Base-by-base conservation (phyloP, 306 rosid genomes). In the Begonia loranthoides region DNA sequence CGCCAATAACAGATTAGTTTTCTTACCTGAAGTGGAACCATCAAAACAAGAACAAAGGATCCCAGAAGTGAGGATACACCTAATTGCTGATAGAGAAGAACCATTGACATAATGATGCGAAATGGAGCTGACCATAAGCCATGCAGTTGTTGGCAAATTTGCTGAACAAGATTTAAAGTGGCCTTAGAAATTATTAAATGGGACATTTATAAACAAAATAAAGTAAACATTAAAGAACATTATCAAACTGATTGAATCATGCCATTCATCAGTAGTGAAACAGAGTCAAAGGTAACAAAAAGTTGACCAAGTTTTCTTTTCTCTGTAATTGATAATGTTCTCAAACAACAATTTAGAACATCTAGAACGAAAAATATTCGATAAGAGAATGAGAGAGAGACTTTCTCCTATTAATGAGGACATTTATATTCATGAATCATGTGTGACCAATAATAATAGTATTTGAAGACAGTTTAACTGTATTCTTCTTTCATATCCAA, bases 121-220 rank as follows among this genome's bases (percentile, higher is more conserved):
- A 89, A 81, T 22, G 97, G 97, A 17, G 95, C 70, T 14, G 97
- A 89, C 97, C 97, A 89, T 22, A 81, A 46, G 34, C 74, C 95
- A 22, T 89, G 97, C 67, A 89, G 93, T 59, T 69, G 87, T 62
- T 73, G 78, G 53, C 87, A 75, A 50, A 77, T 70, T 81, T 79
- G 84, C 95, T 89, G 70, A 49, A 71, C 60, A 76, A 55, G 13
- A n/a, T 43, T 43, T 3, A 43, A 43, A 11, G 47, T 43, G 13
- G 47, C 15, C 13, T 43, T 43, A 43, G 9, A 10, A 43, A 43
- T 12, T 43, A 43, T n/a, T 43, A 11, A 43, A 43, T 1, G 15
- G 13, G 15, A 3, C 13, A 43, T 43, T 10, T 10, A 7, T 10
- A 12, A 43, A 43, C 47, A 43, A 43, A 12, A n/a, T 43, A 43